Conservation (phyloP, 2,329 filamentous ascomycete species). For the Colletotrichum cordylinicola region DNA sequence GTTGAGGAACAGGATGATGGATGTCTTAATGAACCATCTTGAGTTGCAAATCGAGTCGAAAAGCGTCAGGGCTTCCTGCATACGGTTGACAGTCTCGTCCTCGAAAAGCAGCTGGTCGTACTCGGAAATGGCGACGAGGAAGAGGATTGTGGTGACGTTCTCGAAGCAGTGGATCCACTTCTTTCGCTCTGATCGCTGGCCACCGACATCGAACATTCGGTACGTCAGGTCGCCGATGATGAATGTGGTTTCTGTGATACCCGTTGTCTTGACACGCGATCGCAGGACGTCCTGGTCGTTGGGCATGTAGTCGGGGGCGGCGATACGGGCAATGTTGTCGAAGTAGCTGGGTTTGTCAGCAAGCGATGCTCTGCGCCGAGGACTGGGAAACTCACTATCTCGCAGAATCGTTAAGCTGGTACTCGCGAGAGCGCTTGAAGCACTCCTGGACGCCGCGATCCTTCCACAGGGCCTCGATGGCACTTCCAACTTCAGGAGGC, state of each 20-base stretch:
- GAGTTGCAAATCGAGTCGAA: slow-evolving; percentile 91
- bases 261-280: slow-evolving; percentile 96
- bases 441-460: slow-evolving; percentile 92
- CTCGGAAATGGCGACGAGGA: slow-evolving; percentile 95
- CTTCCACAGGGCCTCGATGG: slow-evolving; percentile 92
- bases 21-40: slow-evolving; percentile 89
- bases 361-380: slow-evolving; percentile 31
- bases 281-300: slow-evolving; percentile 95
- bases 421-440: slow-evolving; percentile 94
- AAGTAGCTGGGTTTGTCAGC: slow-evolving; percentile 74
- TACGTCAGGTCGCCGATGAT: slow-evolving; percentile 95
- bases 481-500: slow-evolving; percentile 91
- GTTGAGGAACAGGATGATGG: slow-evolving; percentile 88
- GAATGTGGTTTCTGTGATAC: slow-evolving; percentile 96
- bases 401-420: slow-evolving; percentile 94
- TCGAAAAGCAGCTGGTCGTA: slow-evolving; percentile 97
- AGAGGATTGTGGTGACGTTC: slow-evolving; percentile 95
- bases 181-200: slow-evolving; percentile 94
- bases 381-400: slow-evolving; percentile 76
- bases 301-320: slow-evolving; percentile 89
- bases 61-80: slow-evolving; percentile 86
- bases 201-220: slow-evolving; percentile 97
- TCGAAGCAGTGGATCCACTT: slow-evolving; percentile 99
- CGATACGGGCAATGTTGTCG: slow-evolving; percentile 91
- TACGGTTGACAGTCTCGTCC: slow-evolving; percentile 94